Conservation (phyloP, 2,329 filamentous ascomycete species). For the Arachnomyces sp. region DNA sequence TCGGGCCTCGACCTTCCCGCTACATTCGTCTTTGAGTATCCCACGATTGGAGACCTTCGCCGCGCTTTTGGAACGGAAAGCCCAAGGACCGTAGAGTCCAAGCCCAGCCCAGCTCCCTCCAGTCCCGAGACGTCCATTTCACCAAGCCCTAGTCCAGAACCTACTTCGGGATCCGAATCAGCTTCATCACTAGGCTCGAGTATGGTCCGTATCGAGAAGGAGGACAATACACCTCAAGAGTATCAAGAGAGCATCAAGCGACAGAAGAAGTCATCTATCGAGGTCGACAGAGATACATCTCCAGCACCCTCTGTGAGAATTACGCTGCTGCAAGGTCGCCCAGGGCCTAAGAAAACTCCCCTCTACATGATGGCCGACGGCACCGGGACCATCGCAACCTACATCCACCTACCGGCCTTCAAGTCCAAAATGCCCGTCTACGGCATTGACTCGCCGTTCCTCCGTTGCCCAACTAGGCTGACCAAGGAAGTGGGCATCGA, state of each 20-base stretch:
- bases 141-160: constrained; percentile 2
- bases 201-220: constrained; percentile 4
- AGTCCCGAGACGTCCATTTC: constrained; percentile 1
- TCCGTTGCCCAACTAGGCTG: constrained; percentile 14
- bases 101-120: constrained; percentile 1
- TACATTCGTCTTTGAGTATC: constrained; percentile 7
- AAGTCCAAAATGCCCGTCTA: constrained; percentile 17
- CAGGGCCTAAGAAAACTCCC: constrained; percentile 11
- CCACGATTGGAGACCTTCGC: constrained; percentile 12
- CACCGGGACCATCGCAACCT: constrained; percentile 19
- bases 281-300: constrained; percentile 7
- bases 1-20: constrained; percentile 3
- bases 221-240: not conserved
- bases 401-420: constrained; percentile 19
- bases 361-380: constrained; percentile 24
- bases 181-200: constrained; percentile 2
- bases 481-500: constrained; percentile 14
- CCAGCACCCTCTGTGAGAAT: constrained; percentile 15
- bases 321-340: constrained; percentile 19
- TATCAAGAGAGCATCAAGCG: too few relatives aligned
- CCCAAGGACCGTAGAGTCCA: not conserved
- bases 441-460: constrained; percentile 23
- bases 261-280: not conserved
- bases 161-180: not conserved
- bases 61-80: constrained; percentile 8